Evolutionary conservation across 2,329 filamentous ascomycete species (phyloP), one percentile per base, ranked within the genome.

Genomic region (Xylaria sp.): DNA sequence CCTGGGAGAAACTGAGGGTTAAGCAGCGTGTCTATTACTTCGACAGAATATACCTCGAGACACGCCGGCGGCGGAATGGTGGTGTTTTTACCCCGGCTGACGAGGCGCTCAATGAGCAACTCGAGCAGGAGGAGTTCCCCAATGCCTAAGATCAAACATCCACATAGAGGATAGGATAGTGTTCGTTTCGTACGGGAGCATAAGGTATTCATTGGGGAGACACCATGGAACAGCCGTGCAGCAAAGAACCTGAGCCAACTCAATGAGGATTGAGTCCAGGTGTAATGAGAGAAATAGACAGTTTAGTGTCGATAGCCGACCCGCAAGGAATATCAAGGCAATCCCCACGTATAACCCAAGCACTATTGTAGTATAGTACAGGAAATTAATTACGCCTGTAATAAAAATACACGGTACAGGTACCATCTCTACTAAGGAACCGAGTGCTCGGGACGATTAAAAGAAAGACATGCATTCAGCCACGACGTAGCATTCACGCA

Each of bases 11-110:
- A 13, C 52, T 66, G 5, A 48, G 31, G 12, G 36, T 43, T 41
- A 39, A 23, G 8, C 56, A 68, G 51, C 56, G 28, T 12, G 15
- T 13, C n/a, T 62, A 41, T 15, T 55, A 57, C 25, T 13, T 25
- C 15, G 41, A n/a, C 20, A 62, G 52, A 33, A n/a, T 43, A 10
- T 7, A 58, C 8, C 54, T 66, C 10, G 28, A 55, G 36, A 23
- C 9, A 33, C 48, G 49, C 12, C 36, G 36, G 20, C 3, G 13
- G 52, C 18, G 52, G 18, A 67, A 58, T 18, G 12, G 33, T 12
- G 31, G 23, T 33, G 43, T 52, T 18, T 58, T 52, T 13, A 62
- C 23, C 12, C 31, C 23, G 7, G 52, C 13, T 9, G 58, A 67
- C 25, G 52, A 51, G n/a, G 43, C 43, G 18, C 59, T 54, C 43